A percentile compares a stretch with the other conserved stretches of the same genome.
These are phyloP conservation scores for Saccharomycopsis amapae DNA, from an alignment of 805 yeast species.

Conservation along the genomic window DNA sequence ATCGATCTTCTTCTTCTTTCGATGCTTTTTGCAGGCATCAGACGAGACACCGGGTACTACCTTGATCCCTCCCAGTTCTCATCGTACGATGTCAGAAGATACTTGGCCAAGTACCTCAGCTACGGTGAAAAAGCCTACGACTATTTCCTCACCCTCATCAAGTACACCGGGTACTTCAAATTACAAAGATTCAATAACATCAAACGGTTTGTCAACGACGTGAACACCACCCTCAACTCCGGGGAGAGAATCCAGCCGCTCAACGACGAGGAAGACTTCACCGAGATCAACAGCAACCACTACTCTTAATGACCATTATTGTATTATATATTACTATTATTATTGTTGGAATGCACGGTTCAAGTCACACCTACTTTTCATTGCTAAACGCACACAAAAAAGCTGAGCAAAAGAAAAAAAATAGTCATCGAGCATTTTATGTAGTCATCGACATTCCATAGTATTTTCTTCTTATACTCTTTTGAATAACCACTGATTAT, in stretches of 20 bases:
- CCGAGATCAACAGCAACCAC: slow-evolving; percentile 1
- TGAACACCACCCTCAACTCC: slow-evolving; percentile 26
- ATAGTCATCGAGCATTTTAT: too few relatives aligned
- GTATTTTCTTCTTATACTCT: too few relatives aligned
- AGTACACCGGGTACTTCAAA: slow-evolving; percentile 44
- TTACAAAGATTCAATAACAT: slow-evolving; percentile 30
- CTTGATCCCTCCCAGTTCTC: slow-evolving; percentile 26
- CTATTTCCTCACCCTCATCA: slow-evolving; percentile 35
- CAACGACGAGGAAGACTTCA: slow-evolving; percentile 6
- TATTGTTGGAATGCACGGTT: too few relatives aligned
- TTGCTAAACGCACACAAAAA: too few relatives aligned
- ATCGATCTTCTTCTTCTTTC: slow-evolving; percentile 74
- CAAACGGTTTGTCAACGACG: slow-evolving; percentile 27
- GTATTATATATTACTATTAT: too few relatives aligned
- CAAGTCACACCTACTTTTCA: too few relatives aligned
- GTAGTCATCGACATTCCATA: too few relatives aligned
- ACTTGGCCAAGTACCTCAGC: slow-evolving; percentile 45
- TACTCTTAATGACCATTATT: too few relatives aligned
- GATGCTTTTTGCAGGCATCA: slow-evolving; percentile 77
- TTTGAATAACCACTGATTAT: too few relatives aligned
- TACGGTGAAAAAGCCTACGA: slow-evolving; percentile 60
- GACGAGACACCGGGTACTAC: slow-evolving; percentile 72
- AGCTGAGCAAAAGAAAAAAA: too few relatives aligned
- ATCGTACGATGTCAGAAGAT: slow-evolving; percentile 34
- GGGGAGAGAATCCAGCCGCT: slow-evolving; percentile 6